phyloP scores from a whole-genome alignment of 169 alveolate genomes.

The Plasmodium ovale region DNA sequence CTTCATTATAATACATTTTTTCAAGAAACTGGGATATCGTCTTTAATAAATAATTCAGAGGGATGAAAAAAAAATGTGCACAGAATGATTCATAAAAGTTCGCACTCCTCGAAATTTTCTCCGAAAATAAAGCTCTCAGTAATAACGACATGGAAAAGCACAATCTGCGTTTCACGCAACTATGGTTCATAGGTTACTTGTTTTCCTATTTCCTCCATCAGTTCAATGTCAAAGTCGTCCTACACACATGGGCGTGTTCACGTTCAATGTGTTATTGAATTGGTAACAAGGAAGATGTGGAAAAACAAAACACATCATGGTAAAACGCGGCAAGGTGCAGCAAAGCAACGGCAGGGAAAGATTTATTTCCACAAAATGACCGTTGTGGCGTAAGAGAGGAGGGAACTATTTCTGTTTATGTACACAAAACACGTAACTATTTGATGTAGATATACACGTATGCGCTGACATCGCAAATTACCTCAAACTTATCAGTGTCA shows the following conservation, averaged over 20 bases:
- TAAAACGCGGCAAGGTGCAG: too few relatives aligned
- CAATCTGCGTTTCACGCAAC: too few relatives aligned
- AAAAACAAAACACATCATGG: too few relatives aligned
- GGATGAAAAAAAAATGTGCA: not conserved
- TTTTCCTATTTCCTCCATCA: conserved; percentile 82
- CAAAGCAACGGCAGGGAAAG: too few relatives aligned
- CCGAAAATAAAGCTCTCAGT: too few relatives aligned
- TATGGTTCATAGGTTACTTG: too few relatives aligned
- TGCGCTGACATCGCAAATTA: conserved; percentile 11
- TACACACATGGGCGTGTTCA: conserved; percentile 13
- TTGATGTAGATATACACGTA: not conserved
- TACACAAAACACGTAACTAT: not conserved
- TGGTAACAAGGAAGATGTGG: too few relatives aligned
- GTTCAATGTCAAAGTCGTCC: conserved; percentile 82
- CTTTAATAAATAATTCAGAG: conserved; percentile 32
- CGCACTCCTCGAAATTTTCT: too few relatives aligned
- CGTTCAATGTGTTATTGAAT: conserved; percentile 3
- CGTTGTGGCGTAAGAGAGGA: too few relatives aligned
- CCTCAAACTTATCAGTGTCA: conserved; percentile 67
- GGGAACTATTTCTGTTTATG: too few relatives aligned
- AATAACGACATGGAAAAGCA: too few relatives aligned
- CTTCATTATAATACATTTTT: conserved; percentile 80
- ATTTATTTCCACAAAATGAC: too few relatives aligned
- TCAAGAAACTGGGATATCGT: conserved; percentile 80
- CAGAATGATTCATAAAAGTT: not conserved